A percentile compares a stretch with the other conserved stretches of the same genome.
phyloP scores from a whole-genome alignment of 352 stramenopile genomes.

The Nothophytophthora sp. region DNA sequence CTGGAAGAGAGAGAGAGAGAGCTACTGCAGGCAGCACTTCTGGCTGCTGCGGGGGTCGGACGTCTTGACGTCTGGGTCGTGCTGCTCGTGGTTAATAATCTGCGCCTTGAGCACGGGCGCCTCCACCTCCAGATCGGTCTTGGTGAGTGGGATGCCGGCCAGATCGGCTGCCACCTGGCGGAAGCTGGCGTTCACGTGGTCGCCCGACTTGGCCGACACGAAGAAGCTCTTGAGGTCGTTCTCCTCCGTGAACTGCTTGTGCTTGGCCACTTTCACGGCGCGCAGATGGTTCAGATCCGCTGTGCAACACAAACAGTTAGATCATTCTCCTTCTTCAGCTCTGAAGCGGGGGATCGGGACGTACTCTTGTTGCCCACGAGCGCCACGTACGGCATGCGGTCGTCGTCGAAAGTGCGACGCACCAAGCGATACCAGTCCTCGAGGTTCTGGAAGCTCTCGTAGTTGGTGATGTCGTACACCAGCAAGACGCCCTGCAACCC shows the following conservation, averaged over 20 bases:
- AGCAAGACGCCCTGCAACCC: slow-evolving; percentile 82
- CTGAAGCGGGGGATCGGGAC: slow-evolving; percentile 1
- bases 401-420: slow-evolving; percentile 79
- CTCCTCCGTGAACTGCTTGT: slow-evolving; percentile 93
- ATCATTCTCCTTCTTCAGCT: neutral
- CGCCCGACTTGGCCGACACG: slow-evolving; percentile 94
- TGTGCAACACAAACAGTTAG: slow-evolving; percentile 19
- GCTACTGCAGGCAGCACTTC: slow-evolving; percentile 63
- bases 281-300: slow-evolving; percentile 91
- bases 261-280: slow-evolving; percentile 85
- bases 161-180: slow-evolving; percentile 85
- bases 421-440: slow-evolving; percentile 96
- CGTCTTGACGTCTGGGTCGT: slow-evolving; percentile 89
- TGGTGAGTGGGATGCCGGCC: slow-evolving; percentile 78
- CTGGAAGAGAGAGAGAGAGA: no score
- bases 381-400: slow-evolving; percentile 88
- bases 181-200: slow-evolving; percentile 90
- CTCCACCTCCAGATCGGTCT: slow-evolving; percentile 86
- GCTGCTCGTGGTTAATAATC: slow-evolving; percentile 92
- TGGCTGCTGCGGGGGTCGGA: slow-evolving; percentile 56
- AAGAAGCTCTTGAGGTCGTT: slow-evolving; percentile 93
- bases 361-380: slow-evolving; percentile 93
- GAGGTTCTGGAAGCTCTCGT: slow-evolving; percentile 95
- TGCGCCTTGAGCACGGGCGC: slow-evolving; percentile 87
- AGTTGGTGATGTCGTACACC: slow-evolving; percentile 97